Evolutionary conservation across 192 early-diverging fungal species (phyloP), one percentile per base, ranked within the genome.

Genomic region (Geranomyces variabilis): DNA sequence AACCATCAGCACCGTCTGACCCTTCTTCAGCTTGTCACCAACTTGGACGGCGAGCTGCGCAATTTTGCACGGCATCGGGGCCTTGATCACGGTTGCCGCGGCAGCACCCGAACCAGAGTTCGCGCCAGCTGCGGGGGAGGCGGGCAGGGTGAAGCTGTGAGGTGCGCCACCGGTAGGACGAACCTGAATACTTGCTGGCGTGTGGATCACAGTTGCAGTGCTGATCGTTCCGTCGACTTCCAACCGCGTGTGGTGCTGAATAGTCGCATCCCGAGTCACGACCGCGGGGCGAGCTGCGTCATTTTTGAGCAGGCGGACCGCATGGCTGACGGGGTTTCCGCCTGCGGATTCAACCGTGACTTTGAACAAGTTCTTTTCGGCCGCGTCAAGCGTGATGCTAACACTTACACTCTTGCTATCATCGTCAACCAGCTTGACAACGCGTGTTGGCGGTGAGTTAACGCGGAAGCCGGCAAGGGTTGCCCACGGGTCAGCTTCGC

Each of bases 31-130:
- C 41, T 82, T 82, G 33, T 92, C 87, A 17, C 94, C 96, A 24
- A 87, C 75, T 63, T 89, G 81, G 1, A 93, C 87, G 48, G 86
- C 75, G 0, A 97, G 87, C 43, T 75, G 57, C 22, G 94, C 91
- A 65, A 98, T 96, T 83, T 94, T 95, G 86, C 96, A 96, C 17
- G 96, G 94, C 96, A 98, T 98, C 14, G 96, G 96, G 19, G 96
- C 91, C 48, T 87, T 89, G 31, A 98, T 86, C 17, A 86, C 85
- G 17, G 88, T 91, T 1, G 84, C 84, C 12, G 3, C 58, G 12
- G 65, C 36, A 14, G 51, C 48, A 41, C 36, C 67, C 29, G 53
- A 13, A 4, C 14, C 55, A 33, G 63, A 22, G 46, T 19, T 46
- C 19, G 66, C 70, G 29, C 51, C 34, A 41, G 51, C 45, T 47